A percentile compares a stretch with the other conserved stretches of the same genome.
These are phyloP conservation scores for Kalaharituber pfeilii DNA, from an alignment of 2,329 filamentous ascomycete genomes.

Conservation along the genomic window DNA sequence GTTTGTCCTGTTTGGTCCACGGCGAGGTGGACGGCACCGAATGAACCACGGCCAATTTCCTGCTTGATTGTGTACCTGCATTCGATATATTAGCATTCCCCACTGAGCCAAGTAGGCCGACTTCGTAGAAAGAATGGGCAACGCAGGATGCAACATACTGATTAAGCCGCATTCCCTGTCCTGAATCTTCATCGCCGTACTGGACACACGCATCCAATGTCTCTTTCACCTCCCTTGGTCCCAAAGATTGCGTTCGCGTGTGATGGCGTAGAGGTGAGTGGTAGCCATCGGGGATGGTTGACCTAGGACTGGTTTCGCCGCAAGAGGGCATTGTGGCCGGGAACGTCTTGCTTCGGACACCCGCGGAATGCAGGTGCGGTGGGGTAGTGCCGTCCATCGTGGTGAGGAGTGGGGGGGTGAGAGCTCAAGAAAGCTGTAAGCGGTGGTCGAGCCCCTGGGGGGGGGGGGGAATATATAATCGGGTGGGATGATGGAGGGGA, in stretches of 20 bases:
- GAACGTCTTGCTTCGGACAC: background rate
- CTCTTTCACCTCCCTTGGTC: conserved; percentile 20
- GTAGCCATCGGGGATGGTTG: background rate
- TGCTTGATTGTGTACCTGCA: conserved; percentile 62
- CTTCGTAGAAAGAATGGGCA: background rate
- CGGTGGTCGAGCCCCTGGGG: no score
- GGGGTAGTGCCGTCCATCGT: no score
- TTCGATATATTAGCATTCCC: background rate
- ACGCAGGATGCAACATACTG: conserved; percentile 20
- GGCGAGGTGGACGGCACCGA: conserved; percentile 80
- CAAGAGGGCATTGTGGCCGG: background rate
- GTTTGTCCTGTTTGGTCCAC: conserved; percentile 79
- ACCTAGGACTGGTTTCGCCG: background rate
- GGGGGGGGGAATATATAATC: no score
- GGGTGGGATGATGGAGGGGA: no score
- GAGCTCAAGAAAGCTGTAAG: no score
- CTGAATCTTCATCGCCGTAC: conserved; percentile 20
- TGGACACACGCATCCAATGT: conserved; percentile 21
- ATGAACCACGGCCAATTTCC: conserved; percentile 93
- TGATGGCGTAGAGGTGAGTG: conserved; percentile 19
- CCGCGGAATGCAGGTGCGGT: no score
- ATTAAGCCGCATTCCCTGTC: conserved; percentile 18
- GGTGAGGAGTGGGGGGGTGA: no score
- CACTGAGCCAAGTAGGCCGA: background rate
- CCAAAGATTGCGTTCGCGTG: conserved; percentile 19